phyloP scores from a whole-genome alignment of 768 basidiomycete species.

The Leccinum sublutescens region DNA sequence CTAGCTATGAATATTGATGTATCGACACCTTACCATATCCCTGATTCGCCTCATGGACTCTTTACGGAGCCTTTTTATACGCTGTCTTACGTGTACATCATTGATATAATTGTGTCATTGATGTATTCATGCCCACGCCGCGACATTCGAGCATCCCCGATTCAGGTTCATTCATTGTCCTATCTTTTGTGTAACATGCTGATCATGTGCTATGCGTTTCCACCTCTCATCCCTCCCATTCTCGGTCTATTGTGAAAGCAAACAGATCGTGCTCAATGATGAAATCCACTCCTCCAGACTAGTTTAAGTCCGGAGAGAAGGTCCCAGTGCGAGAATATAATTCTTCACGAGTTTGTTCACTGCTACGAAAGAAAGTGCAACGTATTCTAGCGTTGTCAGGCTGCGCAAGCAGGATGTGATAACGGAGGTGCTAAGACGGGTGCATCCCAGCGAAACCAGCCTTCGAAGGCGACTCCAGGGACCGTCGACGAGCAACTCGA shows the following conservation, averaged over 20 bases:
- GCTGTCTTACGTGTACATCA: neutral
- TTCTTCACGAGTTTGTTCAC: slow-evolving; percentile 34
- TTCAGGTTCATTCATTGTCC: slow-evolving; percentile 17
- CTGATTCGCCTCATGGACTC: slow-evolving; percentile 11
- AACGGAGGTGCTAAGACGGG: slow-evolving; percentile 28
- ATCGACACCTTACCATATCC: neutral
- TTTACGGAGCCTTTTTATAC: slow-evolving; percentile 2
- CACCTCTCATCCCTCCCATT: slow-evolving; percentile 21
- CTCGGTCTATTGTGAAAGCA: slow-evolving; percentile 23
- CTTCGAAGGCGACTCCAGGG: slow-evolving; percentile 24
- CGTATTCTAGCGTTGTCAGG: slow-evolving; percentile 32
- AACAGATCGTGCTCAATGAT: slow-evolving; percentile 8
- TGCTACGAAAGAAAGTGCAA: slow-evolving; percentile 37
- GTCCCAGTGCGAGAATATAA: slow-evolving; percentile 33
- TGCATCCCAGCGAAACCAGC: slow-evolving; percentile 38
- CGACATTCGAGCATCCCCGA: neutral
- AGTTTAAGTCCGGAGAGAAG: slow-evolving; percentile 35
- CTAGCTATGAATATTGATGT: slow-evolving; percentile 41
- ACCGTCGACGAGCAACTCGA: slow-evolving; percentile 30
- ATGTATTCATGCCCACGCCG: neutral
- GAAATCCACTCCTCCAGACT: slow-evolving; percentile 29
- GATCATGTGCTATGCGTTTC: slow-evolving; percentile 25
- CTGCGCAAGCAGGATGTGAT: slow-evolving; percentile 30
- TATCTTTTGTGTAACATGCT: slow-evolving; percentile 21
- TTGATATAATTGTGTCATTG: neutral